phyloP scores from a whole-genome alignment of 1,139 yeast species.

The Kodamaea ohmeri region DNA sequence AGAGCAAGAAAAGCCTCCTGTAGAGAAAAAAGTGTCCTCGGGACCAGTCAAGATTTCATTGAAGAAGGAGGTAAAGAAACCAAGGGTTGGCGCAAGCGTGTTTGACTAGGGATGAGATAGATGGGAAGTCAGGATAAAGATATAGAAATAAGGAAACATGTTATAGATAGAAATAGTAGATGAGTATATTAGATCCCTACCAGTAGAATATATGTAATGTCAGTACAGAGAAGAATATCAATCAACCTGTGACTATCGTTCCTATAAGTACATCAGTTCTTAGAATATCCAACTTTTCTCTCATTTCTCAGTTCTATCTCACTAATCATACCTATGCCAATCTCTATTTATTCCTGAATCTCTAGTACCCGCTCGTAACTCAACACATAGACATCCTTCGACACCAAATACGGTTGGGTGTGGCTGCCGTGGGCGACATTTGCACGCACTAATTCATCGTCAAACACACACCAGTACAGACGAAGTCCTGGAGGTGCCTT shows the following conservation, averaged over 20 bases:
- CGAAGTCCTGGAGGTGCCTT: constrained; percentile 30
- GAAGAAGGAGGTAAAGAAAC: constrained; percentile 2
- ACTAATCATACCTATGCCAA: background rate
- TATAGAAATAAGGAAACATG: background rate
- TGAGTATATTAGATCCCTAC: too few relatives aligned
- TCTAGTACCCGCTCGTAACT: constrained; percentile 50
- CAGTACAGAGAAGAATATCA: too few relatives aligned
- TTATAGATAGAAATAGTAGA: background rate
- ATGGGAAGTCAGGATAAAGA: background rate
- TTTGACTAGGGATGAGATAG: constrained; percentile 1
- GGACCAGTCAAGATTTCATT: constrained; percentile 4
- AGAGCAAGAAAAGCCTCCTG: too few relatives aligned
- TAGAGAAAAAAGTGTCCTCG: constrained; percentile 1
- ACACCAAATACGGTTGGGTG: constrained; percentile 31
- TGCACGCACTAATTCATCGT: constrained; percentile 60
- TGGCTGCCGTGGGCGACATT: constrained; percentile 47
- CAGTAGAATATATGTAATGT: too few relatives aligned
- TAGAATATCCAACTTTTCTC: too few relatives aligned
- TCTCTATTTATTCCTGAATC: background rate
- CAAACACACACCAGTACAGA: constrained; percentile 63
- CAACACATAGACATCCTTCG: constrained; percentile 69
- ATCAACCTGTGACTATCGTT: too few relatives aligned
- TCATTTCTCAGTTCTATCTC: too few relatives aligned
- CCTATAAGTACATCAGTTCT: too few relatives aligned
- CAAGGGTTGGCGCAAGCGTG: background rate